These are phyloP conservation scores for Polysphondylium violaceum DNA, from an alignment of 78 protist species.

Conservation along the genomic window DNA sequence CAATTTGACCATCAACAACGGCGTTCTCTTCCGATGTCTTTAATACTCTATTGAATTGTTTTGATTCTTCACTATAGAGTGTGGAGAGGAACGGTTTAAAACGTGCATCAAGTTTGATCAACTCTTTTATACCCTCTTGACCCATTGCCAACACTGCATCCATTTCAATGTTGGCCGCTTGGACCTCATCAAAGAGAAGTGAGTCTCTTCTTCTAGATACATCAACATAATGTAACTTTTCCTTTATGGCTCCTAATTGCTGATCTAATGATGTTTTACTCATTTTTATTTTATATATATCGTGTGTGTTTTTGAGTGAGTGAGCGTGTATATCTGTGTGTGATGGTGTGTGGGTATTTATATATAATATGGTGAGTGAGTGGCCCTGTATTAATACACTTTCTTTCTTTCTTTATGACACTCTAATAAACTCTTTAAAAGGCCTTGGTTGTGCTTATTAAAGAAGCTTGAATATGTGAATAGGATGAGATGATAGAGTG, in stretches of 20 bases:
- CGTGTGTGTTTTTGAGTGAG: no score
- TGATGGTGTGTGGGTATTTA: no score
- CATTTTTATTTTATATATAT: not conserved
- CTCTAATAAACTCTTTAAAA: no score
- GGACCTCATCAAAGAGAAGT: conserved; percentile 22
- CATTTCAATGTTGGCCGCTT: conserved; percentile 36
- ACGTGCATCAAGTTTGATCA: conserved; percentile 24
- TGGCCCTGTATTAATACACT: no score
- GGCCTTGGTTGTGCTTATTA: no score
- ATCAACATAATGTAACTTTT: conserved; percentile 33
- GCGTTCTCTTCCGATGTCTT: conserved; percentile 66
- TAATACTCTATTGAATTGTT: conserved; percentile 20
- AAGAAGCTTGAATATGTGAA: no score
- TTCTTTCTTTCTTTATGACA: no score
- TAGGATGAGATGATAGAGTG: no score
- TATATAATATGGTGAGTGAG: no score
- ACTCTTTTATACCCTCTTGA: conserved; percentile 38
- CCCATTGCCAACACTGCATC: conserved; percentile 40
- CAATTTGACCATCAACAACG: conserved; percentile 43
- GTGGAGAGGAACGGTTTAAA: conserved; percentile 35
- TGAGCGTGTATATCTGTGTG: no score
- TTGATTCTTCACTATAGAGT: conserved; percentile 11
- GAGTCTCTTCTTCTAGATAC: conserved; percentile 23
- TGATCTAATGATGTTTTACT: conserved; percentile 11
- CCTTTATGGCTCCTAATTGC: conserved; percentile 20